Percentiles rank a stretch among this genome's conserved stretches.
Evolutionary conservation across 108 stramenopile species (phyloP).

Genomic region (Mediolabrus comicus): DNA sequence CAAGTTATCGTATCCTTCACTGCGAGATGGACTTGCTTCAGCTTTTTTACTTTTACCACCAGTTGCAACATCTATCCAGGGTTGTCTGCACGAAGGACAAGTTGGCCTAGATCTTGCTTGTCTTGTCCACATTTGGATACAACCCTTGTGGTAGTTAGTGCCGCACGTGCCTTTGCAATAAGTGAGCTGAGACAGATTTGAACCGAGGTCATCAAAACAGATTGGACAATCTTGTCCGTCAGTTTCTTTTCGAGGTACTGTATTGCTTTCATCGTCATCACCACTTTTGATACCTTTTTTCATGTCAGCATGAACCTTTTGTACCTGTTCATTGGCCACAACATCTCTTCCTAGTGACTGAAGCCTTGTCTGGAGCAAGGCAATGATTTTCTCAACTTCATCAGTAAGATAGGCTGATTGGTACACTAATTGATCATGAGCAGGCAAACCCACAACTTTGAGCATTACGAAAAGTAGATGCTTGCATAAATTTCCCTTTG

Average conservation of each 20-base stretch:
- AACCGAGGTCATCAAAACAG: conserved; percentile 43
- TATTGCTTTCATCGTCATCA: not conserved
- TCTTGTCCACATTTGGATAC: conserved; percentile 25
- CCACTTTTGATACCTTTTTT: conserved; percentile 2
- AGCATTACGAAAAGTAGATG: conserved; percentile 53
- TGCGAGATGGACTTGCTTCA: not conserved
- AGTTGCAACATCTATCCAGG: conserved; percentile 24
- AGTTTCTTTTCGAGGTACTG: not conserved
- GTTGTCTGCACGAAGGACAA: conserved; percentile 40
- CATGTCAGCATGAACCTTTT: conserved; percentile 18
- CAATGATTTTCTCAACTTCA: conserved; percentile 45
- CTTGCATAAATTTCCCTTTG: conserved; percentile 50
- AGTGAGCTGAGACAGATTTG: not conserved
- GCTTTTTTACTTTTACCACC: not conserved
- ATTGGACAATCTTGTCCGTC: conserved; percentile 45
- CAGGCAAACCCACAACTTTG: conserved; percentile 36
- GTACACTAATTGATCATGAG: conserved; percentile 32
- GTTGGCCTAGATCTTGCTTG: conserved; percentile 15
- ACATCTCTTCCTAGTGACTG: conserved; percentile 19
- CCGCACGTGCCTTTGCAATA: conserved; percentile 40
- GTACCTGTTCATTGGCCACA: conserved; percentile 38
- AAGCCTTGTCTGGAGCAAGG: conserved; percentile 10
- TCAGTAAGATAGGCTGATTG: conserved; percentile 36
- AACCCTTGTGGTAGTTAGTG: conserved; percentile 39
- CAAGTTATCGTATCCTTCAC: conserved; percentile 35